These are phyloP conservation scores for Parietaria judaica DNA, from an alignment of 306 rosid genomes.

Conservation along the genomic window DNA sequence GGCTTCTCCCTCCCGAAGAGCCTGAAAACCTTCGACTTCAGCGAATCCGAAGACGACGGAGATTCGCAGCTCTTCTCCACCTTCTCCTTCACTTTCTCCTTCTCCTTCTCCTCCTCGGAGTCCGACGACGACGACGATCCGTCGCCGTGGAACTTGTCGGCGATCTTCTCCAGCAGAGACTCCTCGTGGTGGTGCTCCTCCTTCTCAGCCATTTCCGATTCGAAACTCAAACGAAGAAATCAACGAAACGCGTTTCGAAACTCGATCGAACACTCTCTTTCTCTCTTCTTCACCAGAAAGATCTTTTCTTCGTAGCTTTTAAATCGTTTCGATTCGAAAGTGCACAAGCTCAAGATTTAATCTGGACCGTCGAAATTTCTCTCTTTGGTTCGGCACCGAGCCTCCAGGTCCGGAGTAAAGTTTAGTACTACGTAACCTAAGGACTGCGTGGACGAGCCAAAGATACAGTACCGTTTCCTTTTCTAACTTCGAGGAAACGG, in stretches of 20 bases:
- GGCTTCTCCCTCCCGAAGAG: constrained; percentile 87
- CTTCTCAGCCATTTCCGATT: constrained; percentile 17
- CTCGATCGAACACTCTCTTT: neutral
- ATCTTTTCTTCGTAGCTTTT: constrained; percentile 10
- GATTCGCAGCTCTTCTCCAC: constrained; percentile 21
- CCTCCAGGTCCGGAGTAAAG: neutral
- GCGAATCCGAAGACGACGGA: constrained; percentile 24
- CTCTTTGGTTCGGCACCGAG: neutral
- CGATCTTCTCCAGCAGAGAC: constrained; percentile 51
- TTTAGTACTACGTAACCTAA: neutral
- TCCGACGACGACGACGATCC: constrained; percentile 46
- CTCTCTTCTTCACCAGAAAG: neutral
- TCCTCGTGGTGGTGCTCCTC: constrained; percentile 38
- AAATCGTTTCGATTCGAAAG: constrained; percentile 15
- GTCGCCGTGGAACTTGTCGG: constrained; percentile 64
- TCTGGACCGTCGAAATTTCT: constrained; percentile 24
- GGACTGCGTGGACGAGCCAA: neutral
- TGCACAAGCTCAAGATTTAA: constrained; percentile 15
- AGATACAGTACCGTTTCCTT: neutral
- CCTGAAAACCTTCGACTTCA: constrained; percentile 52
- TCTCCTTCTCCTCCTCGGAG: constrained; percentile 45
- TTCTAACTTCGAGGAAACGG: neutral
- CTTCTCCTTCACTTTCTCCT: constrained; percentile 37
- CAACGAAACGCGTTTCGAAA: constrained; percentile 6
- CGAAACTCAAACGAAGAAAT: neutral